A percentile compares a stretch with the other conserved stretches of the same genome.
Conservation (phyloP, 805 yeast species). For the Hanseniaspora osmophila region DNA sequence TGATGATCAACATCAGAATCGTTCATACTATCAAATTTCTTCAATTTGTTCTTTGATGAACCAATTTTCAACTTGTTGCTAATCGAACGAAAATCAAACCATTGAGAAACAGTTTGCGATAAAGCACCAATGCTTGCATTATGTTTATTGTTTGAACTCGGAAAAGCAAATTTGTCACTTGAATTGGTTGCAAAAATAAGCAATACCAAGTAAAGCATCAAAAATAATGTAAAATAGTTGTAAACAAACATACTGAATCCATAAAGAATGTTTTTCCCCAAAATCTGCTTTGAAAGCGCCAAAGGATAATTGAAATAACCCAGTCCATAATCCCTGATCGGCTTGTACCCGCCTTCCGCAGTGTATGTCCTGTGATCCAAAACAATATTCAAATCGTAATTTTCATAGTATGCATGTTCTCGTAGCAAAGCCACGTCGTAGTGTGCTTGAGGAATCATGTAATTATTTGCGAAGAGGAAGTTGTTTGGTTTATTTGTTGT, state of each 20-base stretch:
- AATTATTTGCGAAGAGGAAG: too few relatives aligned
- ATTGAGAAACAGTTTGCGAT: not conserved
- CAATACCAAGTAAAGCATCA: not conserved
- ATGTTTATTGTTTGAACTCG: not conserved
- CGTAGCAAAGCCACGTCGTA: slow-evolving; percentile 24
- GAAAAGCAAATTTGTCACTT: not conserved
- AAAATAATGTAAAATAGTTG: not conserved
- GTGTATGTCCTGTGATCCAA: slow-evolving; percentile 17
- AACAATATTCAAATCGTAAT: slow-evolving; percentile 17
- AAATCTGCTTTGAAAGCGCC: not conserved
- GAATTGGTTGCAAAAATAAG: not conserved
- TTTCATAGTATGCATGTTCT: slow-evolving; percentile 25
- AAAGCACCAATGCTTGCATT: not conserved
- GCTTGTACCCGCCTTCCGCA: slow-evolving; percentile 20
- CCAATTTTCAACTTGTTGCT: not conserved
- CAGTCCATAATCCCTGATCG: slow-evolving; percentile 18
- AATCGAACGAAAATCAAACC: not conserved
- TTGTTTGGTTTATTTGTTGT: too few relatives aligned
- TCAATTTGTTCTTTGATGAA: not conserved
- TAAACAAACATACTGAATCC: not conserved
- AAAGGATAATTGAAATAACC: slow-evolving; percentile 20
- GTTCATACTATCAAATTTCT: not conserved
- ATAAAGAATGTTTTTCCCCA: not conserved
- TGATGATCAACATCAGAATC: not conserved
- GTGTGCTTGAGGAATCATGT: slow-evolving; percentile 24